These are phyloP conservation scores for Xerophyta viscosa DNA, from an alignment of 106 monocot species.

Conservation along the genomic window DNA sequence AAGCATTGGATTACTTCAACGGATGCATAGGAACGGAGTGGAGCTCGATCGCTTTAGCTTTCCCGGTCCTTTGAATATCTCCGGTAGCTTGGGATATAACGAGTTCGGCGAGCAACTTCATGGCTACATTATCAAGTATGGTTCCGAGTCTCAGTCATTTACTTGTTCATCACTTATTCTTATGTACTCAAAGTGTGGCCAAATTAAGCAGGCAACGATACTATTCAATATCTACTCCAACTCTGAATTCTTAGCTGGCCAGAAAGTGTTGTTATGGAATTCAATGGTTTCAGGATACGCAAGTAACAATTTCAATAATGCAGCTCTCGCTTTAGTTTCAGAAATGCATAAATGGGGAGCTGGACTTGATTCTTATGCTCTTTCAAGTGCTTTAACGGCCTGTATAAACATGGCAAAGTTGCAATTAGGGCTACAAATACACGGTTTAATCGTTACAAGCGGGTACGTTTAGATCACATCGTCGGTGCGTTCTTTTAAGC, in stretches of 20 bases:
- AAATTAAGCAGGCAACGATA: conserved; percentile 25
- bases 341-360: conserved; percentile 32
- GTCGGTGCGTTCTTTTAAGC: conserved; percentile 47
- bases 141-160: conserved; percentile 17
- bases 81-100: conserved; percentile 17
- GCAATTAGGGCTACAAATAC: conserved; percentile 43
- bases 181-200: conserved; percentile 57
- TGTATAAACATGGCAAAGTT: conserved; percentile 25
- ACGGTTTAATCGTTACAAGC: conserved; percentile 23
- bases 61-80: conserved; percentile 53
- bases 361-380: conserved; percentile 37
- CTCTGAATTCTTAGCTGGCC: background rate
- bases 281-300: conserved; percentile 52
- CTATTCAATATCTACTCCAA: conserved; percentile 23
- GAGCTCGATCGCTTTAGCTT: conserved; percentile 58
- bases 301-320: conserved; percentile 25
- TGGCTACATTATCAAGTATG: conserved; percentile 40
- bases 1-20: conserved; percentile 36
- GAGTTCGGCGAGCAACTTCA: conserved; percentile 45
- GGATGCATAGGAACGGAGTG: conserved; percentile 44
- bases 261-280: conserved; percentile 34
- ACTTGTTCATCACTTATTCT: conserved; percentile 45
- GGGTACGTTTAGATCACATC: conserved; percentile 37
- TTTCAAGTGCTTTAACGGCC: conserved; percentile 44
- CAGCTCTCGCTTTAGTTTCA: conserved; percentile 42